Evolutionary conservation across 2,329 filamentous ascomycete genomes (phyloP), one percentile per base, ranked within the genome.

Genomic region (Macrophomina pseudophaseolina): DNA sequence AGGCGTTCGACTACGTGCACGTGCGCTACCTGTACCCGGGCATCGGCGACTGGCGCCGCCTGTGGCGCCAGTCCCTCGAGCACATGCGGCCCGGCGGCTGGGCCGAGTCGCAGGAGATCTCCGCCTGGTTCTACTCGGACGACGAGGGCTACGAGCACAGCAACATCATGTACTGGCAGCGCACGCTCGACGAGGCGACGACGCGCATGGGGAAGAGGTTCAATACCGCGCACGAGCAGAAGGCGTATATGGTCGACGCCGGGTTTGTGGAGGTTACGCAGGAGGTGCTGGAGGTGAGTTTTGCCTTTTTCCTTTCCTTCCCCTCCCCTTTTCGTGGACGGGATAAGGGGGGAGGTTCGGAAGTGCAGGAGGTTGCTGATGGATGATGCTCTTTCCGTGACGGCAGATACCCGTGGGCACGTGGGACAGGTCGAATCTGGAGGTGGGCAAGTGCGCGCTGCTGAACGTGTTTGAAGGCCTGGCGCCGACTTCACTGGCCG

Each of bases 1-100:
- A 66, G 44, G 35, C 52, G 18, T 78, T 79, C 68, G 82, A 83
- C 71, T 82, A 82, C 67, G 79, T 83, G 52, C 81, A 84, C 68
- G 49, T 35, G 54, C 65, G 65, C 9, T 49, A 66, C 30, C 44
- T 52, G 46, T 63, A 66, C 38, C 58, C 48, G 16, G 56, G 48
- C 35, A 62, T 66, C 30, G 18, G 48, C 32, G 38, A 63, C 30
- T 62, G 58, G 65, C 23, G n/a, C 8, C 65, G 54, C 40, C 51
- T 66, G 32, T 56, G 49, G 38, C 28, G 46, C 9, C 65, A 66
- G 49, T 49, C 65, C 4, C 56, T 46, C 18, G 56, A 62, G 38
- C 56, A 66, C 65, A 18, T 66, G 14, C 40, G 49, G 30, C 56
- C 56, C 28, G 65, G 65, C 38, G 65, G 65, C 23, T 66, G 64